phyloP scores from a whole-genome alignment of 1,139 yeast species.

The Taphrina confusa region DNA sequence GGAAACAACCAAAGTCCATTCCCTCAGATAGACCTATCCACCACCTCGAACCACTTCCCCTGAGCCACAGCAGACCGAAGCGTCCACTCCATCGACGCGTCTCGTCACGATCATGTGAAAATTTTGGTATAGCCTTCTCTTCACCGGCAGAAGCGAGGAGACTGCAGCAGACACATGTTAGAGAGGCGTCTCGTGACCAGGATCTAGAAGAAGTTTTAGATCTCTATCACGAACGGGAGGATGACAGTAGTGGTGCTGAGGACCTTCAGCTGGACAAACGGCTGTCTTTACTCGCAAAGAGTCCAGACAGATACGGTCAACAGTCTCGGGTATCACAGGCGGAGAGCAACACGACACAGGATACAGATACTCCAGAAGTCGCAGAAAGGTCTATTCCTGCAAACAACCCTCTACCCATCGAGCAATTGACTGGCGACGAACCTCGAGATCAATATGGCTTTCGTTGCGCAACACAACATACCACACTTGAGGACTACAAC shows the following conservation, averaged over 20 bases:
- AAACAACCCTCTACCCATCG: neutral
- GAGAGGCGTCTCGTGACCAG: conserved; percentile 8
- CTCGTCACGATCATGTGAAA: conserved; percentile 13
- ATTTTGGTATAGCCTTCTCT: conserved; percentile 22
- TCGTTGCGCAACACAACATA: conserved; percentile 15
- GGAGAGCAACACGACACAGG: neutral
- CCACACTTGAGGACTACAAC: conserved; percentile 3
- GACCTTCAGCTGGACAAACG: neutral
- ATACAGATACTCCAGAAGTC: neutral
- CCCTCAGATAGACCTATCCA: neutral
- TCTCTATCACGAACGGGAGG: conserved; percentile 25
- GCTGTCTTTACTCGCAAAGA: neutral
- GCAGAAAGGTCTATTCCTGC: neutral
- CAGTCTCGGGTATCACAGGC: too few species aligned
- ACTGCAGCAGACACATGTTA: conserved; percentile 9
- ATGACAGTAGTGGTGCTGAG: neutral
- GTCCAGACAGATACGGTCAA: neutral
- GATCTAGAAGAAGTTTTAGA: conserved; percentile 17
- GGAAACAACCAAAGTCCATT: neutral
- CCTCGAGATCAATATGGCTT: conserved; percentile 33
- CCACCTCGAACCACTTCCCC: neutral
- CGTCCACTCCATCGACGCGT: conserved; percentile 17
- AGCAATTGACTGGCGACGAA: neutral
- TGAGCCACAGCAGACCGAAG: neutral
- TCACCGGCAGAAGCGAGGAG: conserved; percentile 20